These are phyloP conservation scores for Vitis rupestris DNA, from an alignment of 164 flowering plant genomes.

Conservation along the genomic window DNA sequence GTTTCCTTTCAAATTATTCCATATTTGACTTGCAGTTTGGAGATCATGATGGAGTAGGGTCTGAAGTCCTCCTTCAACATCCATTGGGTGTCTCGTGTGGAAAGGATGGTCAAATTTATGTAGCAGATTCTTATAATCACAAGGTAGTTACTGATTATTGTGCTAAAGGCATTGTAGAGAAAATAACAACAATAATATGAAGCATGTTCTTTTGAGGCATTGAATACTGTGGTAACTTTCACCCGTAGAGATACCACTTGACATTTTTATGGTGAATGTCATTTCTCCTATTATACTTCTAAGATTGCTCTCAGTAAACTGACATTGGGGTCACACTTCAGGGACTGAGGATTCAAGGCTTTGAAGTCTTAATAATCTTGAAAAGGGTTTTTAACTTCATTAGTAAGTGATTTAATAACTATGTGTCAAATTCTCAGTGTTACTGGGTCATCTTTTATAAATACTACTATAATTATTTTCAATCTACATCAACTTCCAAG, in stretches of 20 bases:
- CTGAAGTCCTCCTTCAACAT: slow-evolving; percentile 95
- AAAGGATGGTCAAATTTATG: slow-evolving; percentile 63
- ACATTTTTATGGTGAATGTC: slow-evolving; percentile 1
- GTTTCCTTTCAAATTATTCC: neutral
- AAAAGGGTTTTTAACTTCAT: too few relatives aligned
- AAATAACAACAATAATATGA: neutral
- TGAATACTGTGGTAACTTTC: neutral
- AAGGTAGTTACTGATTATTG: slow-evolving; percentile 48
- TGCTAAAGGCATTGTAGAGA: neutral
- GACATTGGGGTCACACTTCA: neutral
- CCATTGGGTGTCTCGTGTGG: slow-evolving; percentile 86
- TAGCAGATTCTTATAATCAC: slow-evolving; percentile 94
- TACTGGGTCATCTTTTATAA: too few relatives aligned
- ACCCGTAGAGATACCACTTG: too few relatives aligned
- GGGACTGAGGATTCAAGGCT: too few relatives aligned
- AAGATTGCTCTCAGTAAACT: neutral
- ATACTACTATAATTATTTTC: neutral
- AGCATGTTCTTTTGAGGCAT: neutral
- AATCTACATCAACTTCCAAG: neutral
- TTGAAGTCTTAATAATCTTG: too few relatives aligned
- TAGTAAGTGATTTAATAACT: too few relatives aligned
- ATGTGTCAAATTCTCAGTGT: too few relatives aligned
- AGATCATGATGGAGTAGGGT: slow-evolving; percentile 86
- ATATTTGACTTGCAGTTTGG: slow-evolving; percentile 63
- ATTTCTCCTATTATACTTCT: neutral